phyloP scores from a whole-genome alignment of 1,139 yeast species.

The Debaryomyces subglobosus region DNA sequence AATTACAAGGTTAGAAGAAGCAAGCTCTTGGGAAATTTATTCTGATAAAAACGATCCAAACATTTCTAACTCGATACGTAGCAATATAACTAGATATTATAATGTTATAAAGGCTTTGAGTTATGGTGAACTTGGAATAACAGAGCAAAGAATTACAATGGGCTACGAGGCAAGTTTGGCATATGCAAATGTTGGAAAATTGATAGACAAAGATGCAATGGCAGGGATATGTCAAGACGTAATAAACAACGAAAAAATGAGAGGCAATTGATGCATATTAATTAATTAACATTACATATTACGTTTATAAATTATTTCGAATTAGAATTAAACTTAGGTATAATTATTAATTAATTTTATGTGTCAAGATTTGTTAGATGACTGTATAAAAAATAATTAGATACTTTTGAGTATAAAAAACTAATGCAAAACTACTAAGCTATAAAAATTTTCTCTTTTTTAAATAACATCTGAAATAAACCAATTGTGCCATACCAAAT shows the following conservation, averaged over 20 bases:
- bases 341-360: too few species aligned
- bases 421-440: background rate
- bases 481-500: constrained; percentile 34
- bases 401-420: background rate
- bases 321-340: too few species aligned
- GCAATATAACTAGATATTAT: constrained; percentile 80
- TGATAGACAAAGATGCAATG: constrained; percentile 77
- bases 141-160: constrained; percentile 73
- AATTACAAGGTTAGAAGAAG: constrained; percentile 89
- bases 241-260: constrained; percentile 71
- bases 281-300: too few species aligned
- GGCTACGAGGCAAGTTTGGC: constrained; percentile 92
- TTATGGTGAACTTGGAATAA: constrained; percentile 81
- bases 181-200: constrained; percentile 69
- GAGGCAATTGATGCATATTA: constrained; percentile 43
- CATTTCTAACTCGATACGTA: constrained; percentile 62
- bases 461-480: constrained; percentile 34
- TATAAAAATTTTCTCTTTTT: constrained; percentile 28
- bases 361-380: background rate
- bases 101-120: constrained; percentile 84
- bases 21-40: constrained; percentile 93
- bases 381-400: background rate
- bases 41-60: constrained; percentile 79
- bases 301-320: too few species aligned
- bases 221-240: constrained; percentile 74